These are phyloP conservation scores for Candida taoyuanica DNA, from an alignment of 805 yeast genomes.

Conservation along the genomic window DNA sequence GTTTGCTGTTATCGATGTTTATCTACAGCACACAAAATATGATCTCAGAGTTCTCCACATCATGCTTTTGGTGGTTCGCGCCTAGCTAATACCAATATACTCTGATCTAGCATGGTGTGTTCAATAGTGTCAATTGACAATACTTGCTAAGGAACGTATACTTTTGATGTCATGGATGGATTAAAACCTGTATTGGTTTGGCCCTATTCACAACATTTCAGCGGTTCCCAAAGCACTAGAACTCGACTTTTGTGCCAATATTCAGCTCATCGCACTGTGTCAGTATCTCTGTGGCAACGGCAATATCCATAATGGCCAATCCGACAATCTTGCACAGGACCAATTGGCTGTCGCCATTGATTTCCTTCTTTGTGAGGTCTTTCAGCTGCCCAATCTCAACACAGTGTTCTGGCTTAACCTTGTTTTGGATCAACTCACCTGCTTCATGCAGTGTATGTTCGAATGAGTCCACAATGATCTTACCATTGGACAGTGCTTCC, in stretches of 20 bases:
- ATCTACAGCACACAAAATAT: not conserved
- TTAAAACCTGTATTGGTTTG: too few species aligned
- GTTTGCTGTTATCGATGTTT: not conserved
- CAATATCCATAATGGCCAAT: slow-evolving; percentile 58
- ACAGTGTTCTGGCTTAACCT: slow-evolving; percentile 35
- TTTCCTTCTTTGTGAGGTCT: slow-evolving; percentile 1
- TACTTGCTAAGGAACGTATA: too few species aligned
- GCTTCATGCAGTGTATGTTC: slow-evolving; percentile 56
- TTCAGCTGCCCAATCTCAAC: slow-evolving; percentile 44
- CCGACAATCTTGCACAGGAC: slow-evolving; percentile 57
- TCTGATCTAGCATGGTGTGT: too few species aligned
- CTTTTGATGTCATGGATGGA: too few species aligned
- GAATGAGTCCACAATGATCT: slow-evolving; percentile 55
- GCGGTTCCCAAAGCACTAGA: not conserved
- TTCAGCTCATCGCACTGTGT: slow-evolving; percentile 24
- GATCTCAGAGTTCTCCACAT: not conserved
- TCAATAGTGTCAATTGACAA: too few species aligned
- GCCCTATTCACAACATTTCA: too few species aligned
- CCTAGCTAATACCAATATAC: not conserved
- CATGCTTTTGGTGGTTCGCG: not conserved
- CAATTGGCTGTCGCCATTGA: slow-evolving; percentile 27
- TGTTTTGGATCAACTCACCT: slow-evolving; percentile 54
- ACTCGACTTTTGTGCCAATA: slow-evolving; percentile 30
- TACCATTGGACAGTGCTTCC: slow-evolving; percentile 32
- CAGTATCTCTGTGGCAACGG: slow-evolving; percentile 43